Conservation (phyloP, 1,284 basidiomycete species). For the Irpex sp. region DNA sequence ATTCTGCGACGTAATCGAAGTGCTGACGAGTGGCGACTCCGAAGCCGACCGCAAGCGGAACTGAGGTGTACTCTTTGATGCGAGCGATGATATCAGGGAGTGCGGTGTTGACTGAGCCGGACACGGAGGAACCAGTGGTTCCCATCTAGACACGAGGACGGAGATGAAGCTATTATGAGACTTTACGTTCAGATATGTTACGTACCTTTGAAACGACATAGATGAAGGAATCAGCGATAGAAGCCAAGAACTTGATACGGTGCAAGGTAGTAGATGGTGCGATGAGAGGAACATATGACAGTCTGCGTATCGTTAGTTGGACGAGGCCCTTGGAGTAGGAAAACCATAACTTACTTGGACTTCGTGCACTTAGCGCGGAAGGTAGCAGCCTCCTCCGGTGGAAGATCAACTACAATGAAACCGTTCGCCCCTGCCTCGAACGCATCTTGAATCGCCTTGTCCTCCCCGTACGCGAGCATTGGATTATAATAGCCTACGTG, state of each 20-base stretch:
- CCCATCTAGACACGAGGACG: conserved; percentile 71
- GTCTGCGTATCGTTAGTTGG: conserved; percentile 38
- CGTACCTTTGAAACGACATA: conserved; percentile 91
- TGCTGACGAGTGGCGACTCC: conserved; percentile 93
- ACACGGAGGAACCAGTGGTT: conserved; percentile 88
- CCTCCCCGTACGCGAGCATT: conserved; percentile 91
- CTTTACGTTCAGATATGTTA: background rate
- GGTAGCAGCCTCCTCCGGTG: conserved; percentile 91
- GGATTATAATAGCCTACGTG: conserved; percentile 92
- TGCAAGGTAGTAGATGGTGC: conserved; percentile 89
- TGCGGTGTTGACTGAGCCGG: conserved; percentile 66
- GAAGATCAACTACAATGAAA: conserved; percentile 96
- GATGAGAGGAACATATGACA: conserved; percentile 96
- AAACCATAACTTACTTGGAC: conserved; percentile 55
- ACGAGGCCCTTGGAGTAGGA: background rate
- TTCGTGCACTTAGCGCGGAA: conserved; percentile 88
- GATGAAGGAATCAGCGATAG: conserved; percentile 96
- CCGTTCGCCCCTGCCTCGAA: conserved; percentile 91
- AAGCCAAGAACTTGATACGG: conserved; percentile 88
- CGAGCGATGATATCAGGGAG: conserved; percentile 79
- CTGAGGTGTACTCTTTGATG: conserved; percentile 67
- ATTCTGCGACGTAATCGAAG: conserved; percentile 79
- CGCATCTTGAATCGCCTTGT: conserved; percentile 89
- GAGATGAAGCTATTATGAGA: background rate
- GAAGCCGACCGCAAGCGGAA: conserved; percentile 94